These are phyloP conservation scores for Stereocaulon alpinum DNA, from an alignment of 495 filamentous ascomycete species.

Conservation along the genomic window DNA sequence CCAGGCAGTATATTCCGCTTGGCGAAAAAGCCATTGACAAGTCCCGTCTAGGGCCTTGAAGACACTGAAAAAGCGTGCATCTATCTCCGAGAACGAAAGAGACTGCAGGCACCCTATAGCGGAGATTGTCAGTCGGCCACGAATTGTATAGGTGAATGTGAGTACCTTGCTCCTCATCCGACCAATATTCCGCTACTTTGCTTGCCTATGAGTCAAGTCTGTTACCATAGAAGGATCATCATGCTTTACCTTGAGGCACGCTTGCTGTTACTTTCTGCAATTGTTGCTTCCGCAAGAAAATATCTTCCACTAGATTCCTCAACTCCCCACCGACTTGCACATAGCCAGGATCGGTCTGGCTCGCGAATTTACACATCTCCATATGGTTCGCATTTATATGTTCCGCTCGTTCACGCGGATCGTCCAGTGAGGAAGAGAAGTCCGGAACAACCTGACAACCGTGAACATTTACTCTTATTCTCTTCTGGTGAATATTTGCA, in stretches of 20 bases:
- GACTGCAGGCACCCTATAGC: neutral
- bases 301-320: neutral
- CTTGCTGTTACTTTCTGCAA: no score
- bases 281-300: no score
- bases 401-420: constrained; percentile 3
- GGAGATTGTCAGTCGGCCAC: no score
- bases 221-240: no score
- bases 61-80: neutral
- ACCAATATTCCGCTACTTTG: no score
- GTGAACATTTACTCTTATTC: neutral
- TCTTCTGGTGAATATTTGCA: neutral
- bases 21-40: neutral
- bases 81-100: neutral
- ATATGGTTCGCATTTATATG: constrained; percentile 7
- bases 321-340: constrained; percentile 1
- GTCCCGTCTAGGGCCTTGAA: neutral
- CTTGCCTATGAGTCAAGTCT: no score
- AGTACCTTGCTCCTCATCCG: no score
- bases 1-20: neutral
- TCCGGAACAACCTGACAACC: constrained; percentile 1
- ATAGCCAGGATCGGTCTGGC: neutral
- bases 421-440: constrained; percentile 3
- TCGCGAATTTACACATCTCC: constrained; percentile 2
- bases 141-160: no score
- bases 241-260: no score